Evolutionary conservation across 139 green algal genomes (phyloP), one percentile per base, ranked within the genome.

Genomic region (Pleodorina starrii): DNA sequence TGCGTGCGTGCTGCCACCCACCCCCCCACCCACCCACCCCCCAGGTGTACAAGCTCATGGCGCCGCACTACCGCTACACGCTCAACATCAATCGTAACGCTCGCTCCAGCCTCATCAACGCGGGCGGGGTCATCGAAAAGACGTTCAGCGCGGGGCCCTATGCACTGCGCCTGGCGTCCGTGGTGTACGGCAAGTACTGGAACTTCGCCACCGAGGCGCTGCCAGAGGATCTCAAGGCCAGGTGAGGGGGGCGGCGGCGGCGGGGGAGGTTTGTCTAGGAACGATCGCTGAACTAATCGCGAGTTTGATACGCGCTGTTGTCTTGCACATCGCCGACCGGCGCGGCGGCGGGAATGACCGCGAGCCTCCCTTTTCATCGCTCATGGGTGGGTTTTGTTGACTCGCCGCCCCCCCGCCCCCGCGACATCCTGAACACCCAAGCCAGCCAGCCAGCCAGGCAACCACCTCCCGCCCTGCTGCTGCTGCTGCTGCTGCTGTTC

Each of bases 41-140:
- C 43, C 75, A 83, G 75, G 46, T 83, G 17, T 77, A 82, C 91
- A 92, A 93, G 86, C 84, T 94, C 27, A 91, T 95, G 90, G 27
- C 89, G n/a, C 93, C 91, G 3, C 93, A 95, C 86, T 93, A 92
- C 87, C 79, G 85, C 29, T 95, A 93, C 90, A 95, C 92, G 17
- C 63, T 95, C 23, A 51, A 91, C 68, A 95, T 95, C 90, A 95
- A 95, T 79, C 36, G 46, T 68, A 90, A 92, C 63, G 93, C 89
- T 3, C 90, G 93, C 60, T 21, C 7, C 10, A 54, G 23, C 0
- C 89, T 95, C 27, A 91, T 95, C 90, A 95, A 93, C 48, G 79
- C 75, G 17, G 89, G 87, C 2, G 93, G 92, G 29, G 54, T 94
- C 35, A 90, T 94, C 5, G 92, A 94, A 69, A 2, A 72, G 50